These are phyloP conservation scores for Paramarasmius palmivorus DNA, from an alignment of 1,284 basidiomycete genomes.

Conservation along the genomic window DNA sequence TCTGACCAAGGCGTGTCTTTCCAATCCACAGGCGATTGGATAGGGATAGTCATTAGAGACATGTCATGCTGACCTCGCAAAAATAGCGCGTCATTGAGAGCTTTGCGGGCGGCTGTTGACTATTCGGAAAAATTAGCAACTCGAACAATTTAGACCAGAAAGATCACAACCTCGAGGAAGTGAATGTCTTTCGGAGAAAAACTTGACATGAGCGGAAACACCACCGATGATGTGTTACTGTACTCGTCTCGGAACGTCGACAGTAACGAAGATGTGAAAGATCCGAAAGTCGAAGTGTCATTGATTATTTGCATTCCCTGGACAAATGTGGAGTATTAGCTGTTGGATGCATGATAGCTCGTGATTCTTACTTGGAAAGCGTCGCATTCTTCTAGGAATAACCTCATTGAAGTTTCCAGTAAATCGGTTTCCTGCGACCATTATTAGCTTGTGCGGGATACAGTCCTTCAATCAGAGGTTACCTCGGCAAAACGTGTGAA, in stretches of 20 bases:
- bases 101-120: constrained; percentile 24
- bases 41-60: constrained; percentile 55
- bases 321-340: constrained; percentile 6
- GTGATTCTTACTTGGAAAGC: constrained; percentile 56
- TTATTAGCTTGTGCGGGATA: neutral
- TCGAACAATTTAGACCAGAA: constrained; percentile 13
- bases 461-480: constrained; percentile 15
- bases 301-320: constrained; percentile 71
- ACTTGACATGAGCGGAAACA: constrained; percentile 57
- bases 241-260: constrained; percentile 64
- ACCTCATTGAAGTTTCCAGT: constrained; percentile 66
- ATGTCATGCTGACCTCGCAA: constrained; percentile 53
- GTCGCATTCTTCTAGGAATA: constrained; percentile 74
- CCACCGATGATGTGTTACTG: constrained; percentile 53
- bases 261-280: constrained; percentile 60
- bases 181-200: constrained; percentile 33
- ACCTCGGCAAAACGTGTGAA: constrained; percentile 62
- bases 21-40: constrained; percentile 54
- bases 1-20: constrained; percentile 38
- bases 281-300: constrained; percentile 63
- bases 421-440: constrained; percentile 48
- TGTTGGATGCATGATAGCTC: neutral
- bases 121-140: constrained; percentile 16
- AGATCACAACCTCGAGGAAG: constrained; percentile 43
- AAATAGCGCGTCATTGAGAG: constrained; percentile 63